Percentiles rank a stretch among this genome's conserved stretches.
These are phyloP conservation scores for Auriscalpium orientale DNA, from an alignment of 768 basidiomycete species.

Conservation along the genomic window DNA sequence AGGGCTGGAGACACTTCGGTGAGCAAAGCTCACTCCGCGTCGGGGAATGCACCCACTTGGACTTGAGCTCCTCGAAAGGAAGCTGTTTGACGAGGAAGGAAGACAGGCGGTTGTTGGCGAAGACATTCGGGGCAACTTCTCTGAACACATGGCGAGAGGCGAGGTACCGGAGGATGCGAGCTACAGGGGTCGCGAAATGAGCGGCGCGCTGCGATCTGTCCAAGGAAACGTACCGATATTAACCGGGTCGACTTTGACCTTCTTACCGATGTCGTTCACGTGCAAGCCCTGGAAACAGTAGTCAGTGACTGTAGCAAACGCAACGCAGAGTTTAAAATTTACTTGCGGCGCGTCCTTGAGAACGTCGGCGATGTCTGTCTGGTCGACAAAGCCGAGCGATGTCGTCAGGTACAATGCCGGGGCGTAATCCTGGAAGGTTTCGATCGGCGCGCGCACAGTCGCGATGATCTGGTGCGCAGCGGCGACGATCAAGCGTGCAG, in stretches of 20 bases:
- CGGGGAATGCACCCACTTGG: neutral
- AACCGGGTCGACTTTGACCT: neutral
- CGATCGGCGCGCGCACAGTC: neutral
- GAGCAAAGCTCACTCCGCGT: no score
- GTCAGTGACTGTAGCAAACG: neutral
- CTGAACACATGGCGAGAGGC: slow-evolving; percentile 32
- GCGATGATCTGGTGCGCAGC: slow-evolving; percentile 5
- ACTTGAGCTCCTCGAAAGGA: slow-evolving; percentile 15
- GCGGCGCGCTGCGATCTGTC: neutral
- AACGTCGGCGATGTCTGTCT: slow-evolving; percentile 2
- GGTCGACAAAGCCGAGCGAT: neutral
- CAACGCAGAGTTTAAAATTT: neutral
- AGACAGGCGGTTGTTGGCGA: slow-evolving; percentile 32
- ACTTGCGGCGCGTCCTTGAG: slow-evolving; percentile 4
- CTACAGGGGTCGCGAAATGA: slow-evolving; percentile 12
- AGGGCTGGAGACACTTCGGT: neutral
- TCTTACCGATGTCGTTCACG: slow-evolving; percentile 3
- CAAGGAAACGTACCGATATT: slow-evolving; percentile 2
- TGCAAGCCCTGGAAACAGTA: slow-evolving; percentile 3
- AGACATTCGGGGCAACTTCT: slow-evolving; percentile 30
- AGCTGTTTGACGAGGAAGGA: slow-evolving; percentile 26
- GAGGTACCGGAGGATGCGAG: slow-evolving; percentile 31
- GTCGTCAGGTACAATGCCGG: slow-evolving; percentile 1
- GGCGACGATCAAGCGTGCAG: neutral
- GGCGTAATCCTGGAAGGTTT: neutral